phyloP scores from a whole-genome alignment of 2,329 filamentous ascomycete genomes.

The Exserohilum turcica region DNA sequence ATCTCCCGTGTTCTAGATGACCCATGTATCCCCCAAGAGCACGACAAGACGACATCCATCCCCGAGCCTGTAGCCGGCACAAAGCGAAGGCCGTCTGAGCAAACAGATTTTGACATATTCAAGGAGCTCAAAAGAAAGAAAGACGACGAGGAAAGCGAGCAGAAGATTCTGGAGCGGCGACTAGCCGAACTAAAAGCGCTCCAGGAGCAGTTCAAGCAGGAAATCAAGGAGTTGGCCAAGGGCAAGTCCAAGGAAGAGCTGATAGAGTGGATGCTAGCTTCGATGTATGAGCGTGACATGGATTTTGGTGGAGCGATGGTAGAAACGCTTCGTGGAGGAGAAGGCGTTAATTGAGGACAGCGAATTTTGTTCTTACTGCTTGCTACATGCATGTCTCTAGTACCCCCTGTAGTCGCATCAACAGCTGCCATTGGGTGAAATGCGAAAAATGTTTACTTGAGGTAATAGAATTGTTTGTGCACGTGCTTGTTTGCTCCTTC shows the following conservation, averaged over 20 bases:
- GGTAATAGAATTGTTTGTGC: background rate
- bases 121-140: background rate
- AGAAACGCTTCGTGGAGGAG: background rate
- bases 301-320: background rate
- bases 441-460: too few relatives aligned
- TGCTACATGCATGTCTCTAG: too few relatives aligned
- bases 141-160: background rate
- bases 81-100: background rate
- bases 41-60: too few relatives aligned
- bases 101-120: background rate
- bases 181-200: background rate
- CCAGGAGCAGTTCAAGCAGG: background rate
- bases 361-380: too few relatives aligned
- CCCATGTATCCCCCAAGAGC: too few relatives aligned
- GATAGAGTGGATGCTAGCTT: background rate
- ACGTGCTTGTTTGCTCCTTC: constrained; percentile 8
- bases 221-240: background rate
- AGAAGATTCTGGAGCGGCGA: background rate
- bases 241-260: background rate
- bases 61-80: too few relatives aligned
- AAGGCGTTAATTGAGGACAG: background rate
- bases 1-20: too few relatives aligned
- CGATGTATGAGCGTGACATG: background rate
- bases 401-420: too few relatives aligned
- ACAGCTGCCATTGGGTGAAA: too few relatives aligned